Evolutionary conservation across 768 basidiomycete genomes (phyloP).

Genomic region (Saitozyma sp.): DNA sequence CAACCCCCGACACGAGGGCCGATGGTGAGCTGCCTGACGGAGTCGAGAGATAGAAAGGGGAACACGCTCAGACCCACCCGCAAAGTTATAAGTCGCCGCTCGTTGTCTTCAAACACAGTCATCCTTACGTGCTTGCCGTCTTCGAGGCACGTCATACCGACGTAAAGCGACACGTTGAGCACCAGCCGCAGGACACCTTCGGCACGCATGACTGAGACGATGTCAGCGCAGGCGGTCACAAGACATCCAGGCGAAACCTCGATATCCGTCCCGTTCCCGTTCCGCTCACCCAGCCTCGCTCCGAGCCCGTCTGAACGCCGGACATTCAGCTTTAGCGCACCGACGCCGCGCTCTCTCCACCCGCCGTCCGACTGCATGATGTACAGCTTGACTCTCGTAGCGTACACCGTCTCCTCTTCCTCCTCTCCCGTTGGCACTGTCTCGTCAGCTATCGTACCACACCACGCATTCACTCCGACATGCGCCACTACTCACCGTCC

Average conservation of each 20-base stretch:
- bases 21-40: neutral
- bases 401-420: conserved; percentile 52
- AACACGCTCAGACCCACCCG: conserved; percentile 29
- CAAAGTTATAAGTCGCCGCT: conserved; percentile 38
- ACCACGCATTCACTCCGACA: too few relatives aligned
- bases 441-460: neutral
- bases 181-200: conserved; percentile 55
- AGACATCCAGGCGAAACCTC: neutral
- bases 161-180: conserved; percentile 53
- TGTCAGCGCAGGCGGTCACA: conserved; percentile 7
- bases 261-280: neutral
- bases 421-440: conserved; percentile 54
- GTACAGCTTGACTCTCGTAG: conserved; percentile 52
- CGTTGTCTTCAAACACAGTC: conserved; percentile 39
- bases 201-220: conserved; percentile 53
- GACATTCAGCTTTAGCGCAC: conserved; percentile 51
- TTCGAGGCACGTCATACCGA: conserved; percentile 45
- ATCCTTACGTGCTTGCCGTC: conserved; percentile 48
- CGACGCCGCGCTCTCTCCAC: conserved; percentile 54
- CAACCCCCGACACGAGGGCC: neutral
- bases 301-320: conserved; percentile 35
- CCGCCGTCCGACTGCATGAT: conserved; percentile 48
- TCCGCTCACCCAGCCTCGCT: conserved; percentile 50
- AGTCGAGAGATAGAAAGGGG: neutral
- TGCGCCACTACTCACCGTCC: conserved; percentile 44